Conservation (phyloP, 148 eudicot genomes). For the Vaccinium myrtillus region DNA sequence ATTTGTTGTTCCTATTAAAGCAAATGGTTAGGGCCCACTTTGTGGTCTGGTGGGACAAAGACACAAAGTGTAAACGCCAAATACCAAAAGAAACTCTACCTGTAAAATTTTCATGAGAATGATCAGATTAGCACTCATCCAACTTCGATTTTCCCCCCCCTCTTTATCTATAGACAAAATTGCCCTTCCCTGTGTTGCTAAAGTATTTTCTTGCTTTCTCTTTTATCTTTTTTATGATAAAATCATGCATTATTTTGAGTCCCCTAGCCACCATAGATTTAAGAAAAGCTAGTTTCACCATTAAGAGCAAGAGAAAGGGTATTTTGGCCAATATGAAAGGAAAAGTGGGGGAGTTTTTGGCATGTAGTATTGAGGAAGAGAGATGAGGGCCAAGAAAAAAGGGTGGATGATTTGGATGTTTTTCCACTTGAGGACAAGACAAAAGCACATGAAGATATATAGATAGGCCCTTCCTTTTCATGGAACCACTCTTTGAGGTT, state of each 20-base stretch:
- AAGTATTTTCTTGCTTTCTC: not conserved
- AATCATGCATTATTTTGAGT: not conserved
- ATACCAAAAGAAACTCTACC: slow-evolving; percentile 9
- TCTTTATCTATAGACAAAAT: not conserved
- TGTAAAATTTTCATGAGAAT: not conserved
- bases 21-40: not conserved
- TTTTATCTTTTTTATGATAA: not conserved
- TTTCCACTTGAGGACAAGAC: slow-evolving; percentile 42
- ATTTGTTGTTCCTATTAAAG: not conserved
- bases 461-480: not conserved
- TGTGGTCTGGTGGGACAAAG: not conserved
- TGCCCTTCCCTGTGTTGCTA: slow-evolving; percentile 1
- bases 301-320: not conserved
- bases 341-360: not conserved
- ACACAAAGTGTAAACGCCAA: slow-evolving; percentile 4
- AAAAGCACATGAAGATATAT: slow-evolving; percentile 22
- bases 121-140: not conserved
- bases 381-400: not conserved
- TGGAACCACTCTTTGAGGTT: not conserved
- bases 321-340: not conserved
- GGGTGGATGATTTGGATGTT: slow-evolving; percentile 24
- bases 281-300: not conserved
- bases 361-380: not conserved
- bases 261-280: not conserved
- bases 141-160: not conserved